Evolutionary conservation across 805 yeast genomes (phyloP), one percentile per base, ranked within the genome.

Genomic region (Yamadazyma philogaea): DNA sequence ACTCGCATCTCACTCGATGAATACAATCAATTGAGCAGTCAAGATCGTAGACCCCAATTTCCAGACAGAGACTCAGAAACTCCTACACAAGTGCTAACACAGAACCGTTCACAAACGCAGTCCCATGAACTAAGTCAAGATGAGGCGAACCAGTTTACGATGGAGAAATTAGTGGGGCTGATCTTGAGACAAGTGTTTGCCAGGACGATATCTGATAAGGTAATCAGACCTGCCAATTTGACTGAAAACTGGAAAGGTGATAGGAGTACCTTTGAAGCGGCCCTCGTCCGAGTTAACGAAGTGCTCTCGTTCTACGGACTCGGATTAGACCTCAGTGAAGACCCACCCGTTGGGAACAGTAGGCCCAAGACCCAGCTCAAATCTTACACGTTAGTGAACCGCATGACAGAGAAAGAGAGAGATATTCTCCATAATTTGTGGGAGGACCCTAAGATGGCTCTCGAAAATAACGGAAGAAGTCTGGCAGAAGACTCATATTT

Each of bases 371-470:
- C 33, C 21, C 32, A 21, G 16, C 24, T 17, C 18, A 24, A n/a
- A 12, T 15, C 32, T 11, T 40, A 42, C 17, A 42, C 42, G 15
- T 37, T 68, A 15, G 53, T 60, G 7, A 56, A 49, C 32, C 34
- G 46, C 31, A 52, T 68, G 31, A 45, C 47, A 2, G 21, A 40
- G 2, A 44, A 46, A 11, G 56, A 64, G 6, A 52, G 50, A 24
- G 37, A 30, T 1, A 48, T 64, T 0, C 56, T 68, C 17, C 52
- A 59, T 14, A 54, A 58, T 31, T 48, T 66, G 4, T 61, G 65
- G 63, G 37, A 40, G 3, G 42, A 49, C n/a, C n/a, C 37, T 10
- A 12, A 30, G 7, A 42, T 26, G 11, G 39, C 37, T 7, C 37
- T 36, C 21, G 30, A 38, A 10, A 34, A 42, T 22, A 47, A 50